phyloP scores from a whole-genome alignment of 148 eudicot genomes.

The Polygonum aviculare region DNA sequence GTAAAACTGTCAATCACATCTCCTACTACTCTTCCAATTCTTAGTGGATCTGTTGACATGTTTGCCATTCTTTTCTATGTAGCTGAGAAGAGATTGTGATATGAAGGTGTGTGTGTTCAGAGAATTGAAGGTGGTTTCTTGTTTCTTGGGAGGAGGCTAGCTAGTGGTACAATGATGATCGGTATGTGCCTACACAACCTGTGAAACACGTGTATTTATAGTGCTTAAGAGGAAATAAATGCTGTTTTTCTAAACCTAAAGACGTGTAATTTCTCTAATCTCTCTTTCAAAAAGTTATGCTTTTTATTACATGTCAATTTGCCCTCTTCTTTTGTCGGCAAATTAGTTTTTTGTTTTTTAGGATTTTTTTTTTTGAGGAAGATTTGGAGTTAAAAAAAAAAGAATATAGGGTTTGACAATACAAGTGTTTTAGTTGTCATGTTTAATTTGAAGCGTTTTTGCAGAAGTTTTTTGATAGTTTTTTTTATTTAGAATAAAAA shows the following conservation, averaged over 20 bases:
- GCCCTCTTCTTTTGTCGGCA: background rate
- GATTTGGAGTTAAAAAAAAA: too few relatives aligned
- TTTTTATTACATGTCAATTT: background rate
- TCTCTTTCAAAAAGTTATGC: background rate
- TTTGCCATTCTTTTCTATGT: conserved; percentile 19
- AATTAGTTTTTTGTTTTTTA: background rate
- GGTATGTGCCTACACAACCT: background rate
- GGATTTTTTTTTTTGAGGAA: too few relatives aligned
- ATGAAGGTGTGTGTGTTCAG: background rate
- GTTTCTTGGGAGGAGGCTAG: background rate
- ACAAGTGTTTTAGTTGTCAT: too few relatives aligned
- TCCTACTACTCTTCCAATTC: conserved; percentile 37
- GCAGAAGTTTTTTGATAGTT: too few relatives aligned
- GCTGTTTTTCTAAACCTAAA: background rate
- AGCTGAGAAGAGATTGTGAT: background rate
- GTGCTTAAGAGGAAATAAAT: background rate
- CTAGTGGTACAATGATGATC: too few relatives aligned
- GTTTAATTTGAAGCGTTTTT: too few relatives aligned
- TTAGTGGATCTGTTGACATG: conserved; percentile 24
- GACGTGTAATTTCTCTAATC: background rate
- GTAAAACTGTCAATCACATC: conserved; percentile 36
- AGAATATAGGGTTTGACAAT: too few relatives aligned
- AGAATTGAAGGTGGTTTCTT: background rate
- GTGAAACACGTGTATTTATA: conserved; percentile 8
- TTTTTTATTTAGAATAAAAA: too few relatives aligned